Evolutionary conservation across 2,329 filamentous ascomycete genomes (phyloP).

Genomic region (Sordariomycetes sp.): DNA sequence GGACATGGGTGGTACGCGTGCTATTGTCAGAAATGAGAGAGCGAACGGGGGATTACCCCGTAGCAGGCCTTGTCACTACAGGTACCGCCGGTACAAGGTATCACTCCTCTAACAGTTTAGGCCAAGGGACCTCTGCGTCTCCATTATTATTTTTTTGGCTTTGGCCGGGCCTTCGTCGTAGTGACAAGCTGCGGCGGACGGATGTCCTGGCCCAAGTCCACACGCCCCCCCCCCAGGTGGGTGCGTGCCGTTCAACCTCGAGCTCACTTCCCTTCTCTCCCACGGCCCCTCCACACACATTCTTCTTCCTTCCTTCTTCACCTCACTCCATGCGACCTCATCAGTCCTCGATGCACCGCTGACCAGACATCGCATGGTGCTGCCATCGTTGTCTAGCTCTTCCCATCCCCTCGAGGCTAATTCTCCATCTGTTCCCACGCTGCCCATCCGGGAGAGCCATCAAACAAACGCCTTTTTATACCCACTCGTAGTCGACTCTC

Average conservation of each 20-base stretch:
- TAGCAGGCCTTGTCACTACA: neutral
- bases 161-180: neutral
- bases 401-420: neutral
- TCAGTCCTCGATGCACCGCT: neutral
- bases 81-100: constrained; percentile 1
- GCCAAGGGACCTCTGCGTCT: constrained; percentile 2
- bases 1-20: neutral
- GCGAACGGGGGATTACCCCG: neutral
- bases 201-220: neutral
- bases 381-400: neutral
- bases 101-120: neutral
- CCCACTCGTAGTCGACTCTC: neutral
- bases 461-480: constrained; percentile 2
- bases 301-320: constrained; percentile 8
- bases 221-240: neutral
- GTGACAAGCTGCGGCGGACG: neutral
- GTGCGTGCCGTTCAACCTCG: constrained; percentile 6
- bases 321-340: constrained; percentile 5
- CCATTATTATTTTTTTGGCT: constrained; percentile 4
- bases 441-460: neutral
- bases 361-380: neutral
- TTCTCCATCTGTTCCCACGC: neutral
- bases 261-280: constrained; percentile 9
- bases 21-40: neutral
- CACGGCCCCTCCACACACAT: constrained; percentile 5